Evolutionary conservation across 495 filamentous ascomycete genomes (phyloP).

Genomic region (Aspergillus carlsbadensis): DNA sequence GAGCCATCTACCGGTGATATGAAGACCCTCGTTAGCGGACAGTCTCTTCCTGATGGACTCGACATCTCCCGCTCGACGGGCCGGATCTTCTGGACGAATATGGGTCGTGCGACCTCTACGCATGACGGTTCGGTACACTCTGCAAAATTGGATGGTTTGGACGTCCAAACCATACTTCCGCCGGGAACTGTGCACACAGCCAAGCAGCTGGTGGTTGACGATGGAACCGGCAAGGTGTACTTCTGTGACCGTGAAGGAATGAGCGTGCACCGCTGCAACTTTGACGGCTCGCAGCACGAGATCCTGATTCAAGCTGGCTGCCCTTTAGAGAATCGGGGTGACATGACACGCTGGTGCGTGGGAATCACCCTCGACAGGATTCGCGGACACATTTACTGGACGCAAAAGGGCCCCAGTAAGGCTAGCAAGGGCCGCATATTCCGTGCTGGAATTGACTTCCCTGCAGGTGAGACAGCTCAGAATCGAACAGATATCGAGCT

Average conservation of each 20-base stretch:
- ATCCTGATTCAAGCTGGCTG: constrained; percentile 38
- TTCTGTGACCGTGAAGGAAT: constrained; percentile 57
- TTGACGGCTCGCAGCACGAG: constrained; percentile 47
- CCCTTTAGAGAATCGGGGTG: constrained; percentile 16
- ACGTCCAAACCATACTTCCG: constrained; percentile 37
- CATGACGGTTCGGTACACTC: constrained; percentile 47
- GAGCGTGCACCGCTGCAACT: constrained; percentile 43
- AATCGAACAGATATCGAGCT: constrained; percentile 42
- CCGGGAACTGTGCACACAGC: constrained; percentile 47
- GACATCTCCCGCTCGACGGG: constrained; percentile 32
- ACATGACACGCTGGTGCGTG: constrained; percentile 51
- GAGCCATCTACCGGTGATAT: constrained; percentile 23
- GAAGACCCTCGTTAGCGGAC: constrained; percentile 27
- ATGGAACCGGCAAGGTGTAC: constrained; percentile 38
- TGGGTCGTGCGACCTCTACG: constrained; percentile 38
- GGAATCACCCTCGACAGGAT: constrained; percentile 44
- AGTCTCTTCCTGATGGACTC: constrained; percentile 50
- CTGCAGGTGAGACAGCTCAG: constrained; percentile 24
- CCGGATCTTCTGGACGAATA: constrained; percentile 55
- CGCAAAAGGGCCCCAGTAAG: constrained; percentile 55
- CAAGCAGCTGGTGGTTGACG: constrained; percentile 48
- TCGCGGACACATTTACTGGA: constrained; percentile 52
- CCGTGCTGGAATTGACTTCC: constrained; percentile 39
- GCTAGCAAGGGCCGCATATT: constrained; percentile 46
- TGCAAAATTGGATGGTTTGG: constrained; percentile 43